These are phyloP conservation scores for Scheffersomyces stambukii DNA, from an alignment of 1,139 yeast genomes.

Conservation along the genomic window DNA sequence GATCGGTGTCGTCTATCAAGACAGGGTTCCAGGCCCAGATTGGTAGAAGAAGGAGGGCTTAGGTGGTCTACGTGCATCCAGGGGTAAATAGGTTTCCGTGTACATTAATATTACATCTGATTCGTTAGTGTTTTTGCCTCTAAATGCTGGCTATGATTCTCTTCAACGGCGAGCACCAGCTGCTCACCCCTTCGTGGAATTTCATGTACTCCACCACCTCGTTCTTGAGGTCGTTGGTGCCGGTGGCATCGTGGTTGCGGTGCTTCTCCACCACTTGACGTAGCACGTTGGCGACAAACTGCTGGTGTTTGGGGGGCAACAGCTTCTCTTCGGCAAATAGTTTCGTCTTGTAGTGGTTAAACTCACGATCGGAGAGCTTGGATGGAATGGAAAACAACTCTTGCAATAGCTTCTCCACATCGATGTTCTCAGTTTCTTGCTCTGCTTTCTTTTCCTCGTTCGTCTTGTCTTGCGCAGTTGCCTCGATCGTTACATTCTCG, in stretches of 20 bases:
- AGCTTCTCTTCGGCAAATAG: conserved; percentile 16
- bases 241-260: conserved; percentile 5
- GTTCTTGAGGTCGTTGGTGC: conserved; percentile 14
- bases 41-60: conserved; percentile 65
- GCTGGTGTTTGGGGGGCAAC: conserved; percentile 13
- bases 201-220: conserved; percentile 45
- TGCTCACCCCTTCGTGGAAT: conserved; percentile 46
- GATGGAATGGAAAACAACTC: conserved; percentile 15
- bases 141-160: conserved; percentile 28
- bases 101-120: too few species aligned
- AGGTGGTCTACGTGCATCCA: conserved; percentile 6
- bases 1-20: conserved; percentile 96
- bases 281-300: conserved; percentile 15
- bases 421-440: conserved; percentile 1
- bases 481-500: conserved; percentile 1
- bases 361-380: conserved; percentile 29
- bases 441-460: conserved; percentile 6
- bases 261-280: conserved; percentile 5
- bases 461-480: conserved; percentile 1
- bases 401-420: conserved; percentile 9
- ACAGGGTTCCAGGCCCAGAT: conserved; percentile 99
- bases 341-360: conserved; percentile 31
- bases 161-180: conserved; percentile 56
- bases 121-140: background rate
- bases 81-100: background rate